Conservation (phyloP, 2,329 filamentous ascomycete species). For the Aspergillus intermedius region DNA sequence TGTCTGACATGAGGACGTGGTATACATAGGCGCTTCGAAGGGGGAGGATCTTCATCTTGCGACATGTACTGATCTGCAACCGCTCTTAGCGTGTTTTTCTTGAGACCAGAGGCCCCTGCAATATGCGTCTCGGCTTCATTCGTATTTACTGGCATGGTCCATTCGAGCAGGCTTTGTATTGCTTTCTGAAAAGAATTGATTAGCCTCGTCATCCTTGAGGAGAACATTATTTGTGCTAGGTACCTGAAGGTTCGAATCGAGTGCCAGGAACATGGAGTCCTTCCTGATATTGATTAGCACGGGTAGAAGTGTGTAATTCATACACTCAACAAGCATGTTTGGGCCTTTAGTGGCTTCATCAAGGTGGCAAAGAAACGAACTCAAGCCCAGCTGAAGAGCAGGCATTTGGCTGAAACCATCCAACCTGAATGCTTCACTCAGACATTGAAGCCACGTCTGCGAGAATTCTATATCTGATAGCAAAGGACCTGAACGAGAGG, state of each 20-base stretch:
- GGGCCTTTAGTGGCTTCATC: conserved; percentile 14
- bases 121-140: background rate
- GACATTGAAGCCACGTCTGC: conserved; percentile 24
- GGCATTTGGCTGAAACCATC: conserved; percentile 15
- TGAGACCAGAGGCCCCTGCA: background rate
- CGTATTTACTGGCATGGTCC: background rate
- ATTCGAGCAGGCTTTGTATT: conserved; percentile 14
- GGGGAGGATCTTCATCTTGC: conserved; percentile 15
- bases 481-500: conserved; percentile 11
- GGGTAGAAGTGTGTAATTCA: conserved; percentile 22
- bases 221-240: background rate
- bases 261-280: conserved; percentile 7
- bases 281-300: conserved; percentile 18
- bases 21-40: conserved; percentile 31
- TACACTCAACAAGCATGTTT: conserved; percentile 11
- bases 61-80: conserved; percentile 3
- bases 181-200: conserved; percentile 16
- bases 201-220: conserved; percentile 5
- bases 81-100: background rate
- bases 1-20: conserved; percentile 30
- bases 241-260: conserved; percentile 30
- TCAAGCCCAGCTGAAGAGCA: conserved; percentile 24
- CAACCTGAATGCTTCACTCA: conserved; percentile 24
- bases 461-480: conserved; percentile 21
- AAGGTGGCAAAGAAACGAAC: conserved; percentile 23